These are phyloP conservation scores for Echites panduratus DNA, from an alignment of 257 asterid genomes.

Conservation along the genomic window DNA sequence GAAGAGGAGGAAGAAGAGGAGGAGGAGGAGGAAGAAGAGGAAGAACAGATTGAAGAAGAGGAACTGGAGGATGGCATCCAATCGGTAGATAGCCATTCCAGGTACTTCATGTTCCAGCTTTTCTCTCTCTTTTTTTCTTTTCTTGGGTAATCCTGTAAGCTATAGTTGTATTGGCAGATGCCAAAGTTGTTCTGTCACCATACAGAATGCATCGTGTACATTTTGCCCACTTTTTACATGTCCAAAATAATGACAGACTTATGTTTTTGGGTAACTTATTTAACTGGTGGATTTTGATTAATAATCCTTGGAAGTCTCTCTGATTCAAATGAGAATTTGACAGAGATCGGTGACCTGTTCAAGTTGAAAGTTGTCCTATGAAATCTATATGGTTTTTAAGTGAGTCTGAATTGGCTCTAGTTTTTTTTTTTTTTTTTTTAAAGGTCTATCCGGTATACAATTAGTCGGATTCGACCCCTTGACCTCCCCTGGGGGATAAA, in stretches of 20 bases:
- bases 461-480: too few species aligned
- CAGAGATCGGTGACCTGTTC: too few species aligned
- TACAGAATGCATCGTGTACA: not conserved
- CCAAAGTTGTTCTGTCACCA: not conserved
- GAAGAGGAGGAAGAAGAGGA: constrained; percentile 93
- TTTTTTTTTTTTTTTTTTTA: too few species aligned
- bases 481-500: too few species aligned
- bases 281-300: not conserved
- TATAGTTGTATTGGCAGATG: not conserved
- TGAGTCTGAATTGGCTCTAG: too few species aligned
- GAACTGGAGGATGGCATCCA: constrained; percentile 83
- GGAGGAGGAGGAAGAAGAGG: constrained; percentile 64
- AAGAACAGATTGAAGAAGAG: constrained; percentile 75
- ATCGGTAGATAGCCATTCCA: constrained; percentile 86
- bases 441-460: too few species aligned
- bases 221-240: not conserved
- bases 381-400: not conserved
- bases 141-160: not conserved
- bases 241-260: too few species aligned
- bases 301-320: not conserved
- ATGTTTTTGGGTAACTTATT: not conserved
- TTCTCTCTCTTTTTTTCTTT: not conserved
- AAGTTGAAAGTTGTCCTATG: not conserved
- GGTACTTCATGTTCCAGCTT: constrained; percentile 28
- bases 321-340: not conserved